phyloP scores from a whole-genome alignment of 2,329 filamentous ascomycete genomes.

The Conoideocrella luteorostrata region DNA sequence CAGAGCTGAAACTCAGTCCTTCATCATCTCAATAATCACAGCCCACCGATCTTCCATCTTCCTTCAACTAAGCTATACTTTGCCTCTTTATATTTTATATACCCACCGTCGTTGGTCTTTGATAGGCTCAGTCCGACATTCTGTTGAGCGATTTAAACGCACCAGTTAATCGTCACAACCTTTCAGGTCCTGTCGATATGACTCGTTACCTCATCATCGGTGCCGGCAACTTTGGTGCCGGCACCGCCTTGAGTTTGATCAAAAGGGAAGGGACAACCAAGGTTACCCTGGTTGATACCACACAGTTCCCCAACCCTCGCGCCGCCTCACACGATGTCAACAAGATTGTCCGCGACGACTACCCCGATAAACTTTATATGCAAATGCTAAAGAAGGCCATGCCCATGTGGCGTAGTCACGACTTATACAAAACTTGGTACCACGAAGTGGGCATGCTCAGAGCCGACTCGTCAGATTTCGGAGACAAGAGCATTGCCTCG shows the following conservation, averaged over 20 bases:
- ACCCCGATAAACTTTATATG: conserved; percentile 34
- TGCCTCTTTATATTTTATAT: too few relatives aligned
- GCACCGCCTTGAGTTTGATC: conserved; percentile 32
- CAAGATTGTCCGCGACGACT: conserved; percentile 38
- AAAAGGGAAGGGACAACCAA: conserved; percentile 19
- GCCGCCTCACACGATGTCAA: conserved; percentile 41
- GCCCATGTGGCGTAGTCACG: conserved; percentile 33
- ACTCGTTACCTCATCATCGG: conserved; percentile 31
- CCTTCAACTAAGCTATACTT: too few relatives aligned
- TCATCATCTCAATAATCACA: too few relatives aligned
- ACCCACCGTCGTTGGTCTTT: too few relatives aligned
- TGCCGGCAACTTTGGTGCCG: conserved; percentile 37
- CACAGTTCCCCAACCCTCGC: conserved; percentile 29
- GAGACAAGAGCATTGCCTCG: conserved; percentile 34
- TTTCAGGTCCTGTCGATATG: conserved; percentile 9
- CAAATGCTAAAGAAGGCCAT: conserved; percentile 33
- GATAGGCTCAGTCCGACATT: too few relatives aligned
- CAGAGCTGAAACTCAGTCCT: too few relatives aligned
- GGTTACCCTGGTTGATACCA: conserved; percentile 31
- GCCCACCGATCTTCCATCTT: too few relatives aligned
- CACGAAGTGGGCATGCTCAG: conserved; percentile 51
- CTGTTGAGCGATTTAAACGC: too few relatives aligned
- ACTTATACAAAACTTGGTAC: conserved; percentile 47
- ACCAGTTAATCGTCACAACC: background rate
- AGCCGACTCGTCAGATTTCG: conserved; percentile 35